A percentile compares a stretch with the other conserved stretches of the same genome.
Evolutionary conservation across 1,139 yeast species (phyloP).

Genomic region (Geotrichum macrosporum): DNA sequence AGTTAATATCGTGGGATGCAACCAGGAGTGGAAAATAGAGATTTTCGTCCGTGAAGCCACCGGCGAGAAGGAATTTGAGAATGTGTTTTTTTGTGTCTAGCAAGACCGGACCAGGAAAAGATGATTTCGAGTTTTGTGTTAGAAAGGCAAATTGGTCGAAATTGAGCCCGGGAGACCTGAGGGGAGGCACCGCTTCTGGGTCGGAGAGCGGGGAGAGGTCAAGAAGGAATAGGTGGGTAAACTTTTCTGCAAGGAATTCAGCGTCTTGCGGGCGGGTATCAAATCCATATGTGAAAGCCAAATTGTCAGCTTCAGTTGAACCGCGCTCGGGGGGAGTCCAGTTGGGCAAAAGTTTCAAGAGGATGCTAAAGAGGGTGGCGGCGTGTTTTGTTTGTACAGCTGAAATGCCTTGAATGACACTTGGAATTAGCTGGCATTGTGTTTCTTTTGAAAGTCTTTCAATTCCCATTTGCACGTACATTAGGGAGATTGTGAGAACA

Average conservation of each 20-base stretch:
- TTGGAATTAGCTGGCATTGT: slow-evolving; percentile 44
- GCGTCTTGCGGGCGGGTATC: slow-evolving; percentile 40
- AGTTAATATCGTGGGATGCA: slow-evolving; percentile 59
- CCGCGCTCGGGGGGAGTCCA: slow-evolving; percentile 53
- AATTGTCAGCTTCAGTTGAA: slow-evolving; percentile 42
- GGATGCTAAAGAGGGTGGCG: slow-evolving; percentile 59
- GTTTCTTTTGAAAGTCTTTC: slow-evolving; percentile 35
- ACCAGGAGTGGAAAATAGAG: slow-evolving; percentile 46
- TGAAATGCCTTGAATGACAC: slow-evolving; percentile 48
- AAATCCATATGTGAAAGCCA: slow-evolving; percentile 34
- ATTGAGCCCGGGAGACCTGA: slow-evolving; percentile 59
- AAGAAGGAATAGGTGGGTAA: slow-evolving; percentile 56
- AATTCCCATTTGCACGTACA: slow-evolving; percentile 64
- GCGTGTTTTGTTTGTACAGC: slow-evolving; percentile 40
- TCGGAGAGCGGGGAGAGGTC: slow-evolving; percentile 32
- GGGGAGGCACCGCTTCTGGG: slow-evolving; percentile 14
- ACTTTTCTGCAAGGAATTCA: slow-evolving; percentile 44
- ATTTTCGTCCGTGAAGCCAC: slow-evolving; percentile 42
- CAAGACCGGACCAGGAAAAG: slow-evolving; percentile 45
- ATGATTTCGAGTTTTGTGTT: slow-evolving; percentile 64
- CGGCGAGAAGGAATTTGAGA: slow-evolving; percentile 37
- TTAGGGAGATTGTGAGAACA: slow-evolving; percentile 60
- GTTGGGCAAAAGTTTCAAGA: slow-evolving; percentile 50
- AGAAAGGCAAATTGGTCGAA: slow-evolving; percentile 54
- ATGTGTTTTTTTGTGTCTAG: slow-evolving; percentile 46